phyloP scores from a whole-genome alignment of 2,329 filamentous ascomycete species.

The Cadophora luteo-olivacea region DNA sequence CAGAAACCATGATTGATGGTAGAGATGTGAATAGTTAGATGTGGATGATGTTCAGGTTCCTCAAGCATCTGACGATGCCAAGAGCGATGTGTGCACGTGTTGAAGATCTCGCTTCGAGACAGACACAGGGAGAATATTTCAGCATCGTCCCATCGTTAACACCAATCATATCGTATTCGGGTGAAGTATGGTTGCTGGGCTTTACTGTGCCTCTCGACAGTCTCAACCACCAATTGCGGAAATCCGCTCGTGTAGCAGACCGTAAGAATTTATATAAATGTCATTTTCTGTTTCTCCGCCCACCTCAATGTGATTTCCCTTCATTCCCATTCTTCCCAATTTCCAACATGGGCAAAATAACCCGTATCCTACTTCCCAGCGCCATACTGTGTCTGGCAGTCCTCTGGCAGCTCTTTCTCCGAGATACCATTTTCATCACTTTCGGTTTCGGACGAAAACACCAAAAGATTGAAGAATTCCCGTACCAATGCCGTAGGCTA shows the following conservation, averaged over 20 bases:
- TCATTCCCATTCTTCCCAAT: background rate
- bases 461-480: slow-evolving; percentile 44
- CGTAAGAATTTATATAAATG: background rate
- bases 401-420: slow-evolving; percentile 34
- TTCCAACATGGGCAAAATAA: slow-evolving; percentile 20
- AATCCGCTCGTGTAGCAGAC: background rate
- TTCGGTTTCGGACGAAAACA: slow-evolving; percentile 41
- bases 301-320: too few relatives aligned
- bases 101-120: background rate
- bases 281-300: background rate
- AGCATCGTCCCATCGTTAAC: too few relatives aligned
- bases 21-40: background rate
- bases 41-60: background rate
- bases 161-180: too few relatives aligned
- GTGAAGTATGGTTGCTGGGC: background rate
- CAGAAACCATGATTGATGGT: slow-evolving; percentile 9
- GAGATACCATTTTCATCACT: slow-evolving; percentile 38
- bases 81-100: background rate
- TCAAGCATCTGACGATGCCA: slow-evolving; percentile 7
- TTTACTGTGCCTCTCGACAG: slow-evolving; percentile 2
- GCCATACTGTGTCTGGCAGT: slow-evolving; percentile 28
- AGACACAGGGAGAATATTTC: background rate
- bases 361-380: slow-evolving; percentile 13
- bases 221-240: background rate
- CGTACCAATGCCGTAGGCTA: slow-evolving; percentile 36